Evolutionary conservation across 345 rosid species (phyloP).

Genomic region (Brassica cretica): DNA sequence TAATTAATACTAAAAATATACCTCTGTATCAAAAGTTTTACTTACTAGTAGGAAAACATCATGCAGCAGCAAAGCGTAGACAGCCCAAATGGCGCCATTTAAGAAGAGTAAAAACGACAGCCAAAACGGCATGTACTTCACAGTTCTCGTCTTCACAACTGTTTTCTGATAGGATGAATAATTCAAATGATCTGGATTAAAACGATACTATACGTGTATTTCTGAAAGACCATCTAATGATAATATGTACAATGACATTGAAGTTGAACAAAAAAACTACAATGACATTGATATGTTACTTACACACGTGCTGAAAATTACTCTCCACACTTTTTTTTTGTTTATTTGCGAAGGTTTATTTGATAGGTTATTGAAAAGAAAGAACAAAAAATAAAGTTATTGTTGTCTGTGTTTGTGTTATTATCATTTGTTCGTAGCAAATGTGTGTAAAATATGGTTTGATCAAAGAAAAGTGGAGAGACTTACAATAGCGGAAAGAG

Average conservation of each 20-base stretch:
- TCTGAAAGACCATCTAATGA: background rate
- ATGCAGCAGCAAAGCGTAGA: constrained; percentile 56
- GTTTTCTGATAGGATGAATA: constrained; percentile 56
- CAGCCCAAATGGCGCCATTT: constrained; percentile 67
- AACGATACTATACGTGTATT: background rate
- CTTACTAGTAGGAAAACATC: constrained; percentile 61
- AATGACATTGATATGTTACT: background rate
- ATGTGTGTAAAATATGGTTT: background rate
- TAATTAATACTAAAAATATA: background rate
- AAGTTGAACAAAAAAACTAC: background rate
- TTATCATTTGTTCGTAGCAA: background rate
- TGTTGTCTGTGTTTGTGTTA: background rate
- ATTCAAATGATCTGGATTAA: constrained; percentile 3
- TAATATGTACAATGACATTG: background rate
- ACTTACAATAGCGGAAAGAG: constrained; percentile 74
- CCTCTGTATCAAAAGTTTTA: background rate
- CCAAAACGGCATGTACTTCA: constrained; percentile 73
- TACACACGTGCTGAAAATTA: constrained; percentile 12
- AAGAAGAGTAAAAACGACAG: constrained; percentile 63
- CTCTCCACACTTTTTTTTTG: constrained; percentile 9
- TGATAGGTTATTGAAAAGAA: background rate
- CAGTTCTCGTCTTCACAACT: constrained; percentile 64
- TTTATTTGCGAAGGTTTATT: background rate
- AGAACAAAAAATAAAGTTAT: background rate
- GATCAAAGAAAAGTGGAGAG: background rate